phyloP scores from a whole-genome alignment of 352 stramenopile genomes.

The Peronospora destructor region DNA sequence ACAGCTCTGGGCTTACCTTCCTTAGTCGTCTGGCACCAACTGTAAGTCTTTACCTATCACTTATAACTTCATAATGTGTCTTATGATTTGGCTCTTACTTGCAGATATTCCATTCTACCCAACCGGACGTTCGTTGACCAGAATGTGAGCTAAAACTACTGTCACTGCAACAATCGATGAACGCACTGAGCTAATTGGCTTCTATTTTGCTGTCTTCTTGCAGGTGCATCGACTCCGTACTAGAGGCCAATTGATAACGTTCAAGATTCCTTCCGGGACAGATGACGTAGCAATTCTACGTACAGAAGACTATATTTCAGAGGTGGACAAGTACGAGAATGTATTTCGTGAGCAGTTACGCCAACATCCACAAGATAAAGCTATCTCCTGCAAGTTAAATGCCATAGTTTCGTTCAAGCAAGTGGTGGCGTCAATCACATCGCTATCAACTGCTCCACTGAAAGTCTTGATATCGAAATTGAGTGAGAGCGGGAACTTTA shows the following conservation, averaged over 20 bases:
- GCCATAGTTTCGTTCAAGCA: conserved; percentile 32
- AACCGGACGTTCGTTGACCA: conserved; percentile 63
- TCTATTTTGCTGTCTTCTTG: conserved; percentile 1
- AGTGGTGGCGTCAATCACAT: conserved; percentile 27
- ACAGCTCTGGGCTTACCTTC: conserved; percentile 29
- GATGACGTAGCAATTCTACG: conserved; percentile 37
- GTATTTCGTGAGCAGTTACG: conserved; percentile 26
- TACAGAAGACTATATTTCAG: conserved; percentile 24
- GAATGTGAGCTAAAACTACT: conserved; percentile 28
- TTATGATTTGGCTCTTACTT: neutral
- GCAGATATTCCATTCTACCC: conserved; percentile 48
- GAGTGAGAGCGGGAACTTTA: conserved; percentile 2
- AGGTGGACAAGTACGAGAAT: conserved; percentile 34
- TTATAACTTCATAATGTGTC: neutral
- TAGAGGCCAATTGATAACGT: conserved; percentile 37
- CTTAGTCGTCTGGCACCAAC: conserved; percentile 47
- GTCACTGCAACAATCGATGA: neutral
- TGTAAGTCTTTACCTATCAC: conserved; percentile 27
- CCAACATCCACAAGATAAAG: conserved; percentile 15
- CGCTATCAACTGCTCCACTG: conserved; percentile 29
- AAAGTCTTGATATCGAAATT: conserved; percentile 23
- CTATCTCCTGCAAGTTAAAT: conserved; percentile 29
- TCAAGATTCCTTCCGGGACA: conserved; percentile 38
- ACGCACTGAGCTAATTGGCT: conserved; percentile 1
- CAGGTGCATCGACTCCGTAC: conserved; percentile 44